A percentile compares a stretch with the other conserved stretches of the same genome.
phyloP scores from a whole-genome alignment of 108 stramenopile species.

The Mayamaea pseudoterrestris region DNA sequence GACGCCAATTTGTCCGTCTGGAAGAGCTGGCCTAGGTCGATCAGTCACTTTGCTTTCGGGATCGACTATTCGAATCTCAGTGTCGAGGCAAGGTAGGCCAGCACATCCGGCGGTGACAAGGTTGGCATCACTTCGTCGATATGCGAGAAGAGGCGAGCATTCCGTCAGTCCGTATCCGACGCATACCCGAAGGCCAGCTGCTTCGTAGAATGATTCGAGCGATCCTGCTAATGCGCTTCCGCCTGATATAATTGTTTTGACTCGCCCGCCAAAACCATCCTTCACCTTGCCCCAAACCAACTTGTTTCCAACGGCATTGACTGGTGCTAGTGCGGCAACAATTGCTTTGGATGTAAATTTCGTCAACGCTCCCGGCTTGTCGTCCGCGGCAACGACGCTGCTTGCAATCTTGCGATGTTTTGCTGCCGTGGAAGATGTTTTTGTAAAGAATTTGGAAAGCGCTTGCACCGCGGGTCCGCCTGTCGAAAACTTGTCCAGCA shows the following conservation, averaged over 20 bases:
- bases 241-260: slow-evolving; percentile 75
- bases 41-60: slow-evolving; percentile 29
- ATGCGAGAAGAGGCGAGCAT: slow-evolving; percentile 67
- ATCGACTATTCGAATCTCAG: slow-evolving; percentile 73
- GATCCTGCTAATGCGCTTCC: slow-evolving; percentile 82
- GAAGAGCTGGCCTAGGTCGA: slow-evolving; percentile 38
- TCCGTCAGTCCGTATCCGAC: slow-evolving; percentile 92
- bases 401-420: slow-evolving; percentile 49
- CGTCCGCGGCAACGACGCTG: slow-evolving; percentile 62
- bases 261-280: slow-evolving; percentile 82
- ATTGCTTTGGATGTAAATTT: slow-evolving; percentile 32
- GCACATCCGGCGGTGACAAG: slow-evolving; percentile 68
- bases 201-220: slow-evolving; percentile 84
- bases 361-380: slow-evolving; percentile 31
- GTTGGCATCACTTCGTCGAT: slow-evolving; percentile 57
- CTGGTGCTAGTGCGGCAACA: slow-evolving; percentile 41
- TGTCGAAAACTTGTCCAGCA: slow-evolving; percentile 77
- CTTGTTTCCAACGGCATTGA: slow-evolving; percentile 80
- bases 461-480: slow-evolving; percentile 63
- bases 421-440: slow-evolving; percentile 31
- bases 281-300: slow-evolving; percentile 86
- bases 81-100: slow-evolving; percentile 61
- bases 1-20: slow-evolving; percentile 48
- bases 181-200: slow-evolving; percentile 62
- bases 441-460: slow-evolving; percentile 61